These are phyloP conservation scores for Mycena capillaripes DNA, from an alignment of 768 basidiomycete species.

Conservation along the genomic window DNA sequence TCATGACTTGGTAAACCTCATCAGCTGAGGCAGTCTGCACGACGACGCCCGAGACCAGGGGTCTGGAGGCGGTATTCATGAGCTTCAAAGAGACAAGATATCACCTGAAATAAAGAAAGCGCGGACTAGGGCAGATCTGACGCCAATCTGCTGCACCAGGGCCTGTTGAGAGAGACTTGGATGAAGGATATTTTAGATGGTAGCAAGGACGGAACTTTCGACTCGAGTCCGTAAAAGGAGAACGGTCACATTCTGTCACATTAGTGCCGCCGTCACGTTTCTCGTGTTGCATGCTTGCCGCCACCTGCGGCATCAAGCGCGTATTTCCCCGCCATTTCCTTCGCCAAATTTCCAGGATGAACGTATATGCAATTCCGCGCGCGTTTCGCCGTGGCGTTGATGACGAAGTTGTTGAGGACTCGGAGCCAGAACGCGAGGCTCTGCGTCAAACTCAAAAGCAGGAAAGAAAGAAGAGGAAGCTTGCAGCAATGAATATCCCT, in stretches of 20 bases:
- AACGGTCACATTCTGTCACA: background rate
- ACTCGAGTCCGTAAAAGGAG: no score
- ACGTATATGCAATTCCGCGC: background rate
- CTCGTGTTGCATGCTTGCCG: slow-evolving; percentile 8
- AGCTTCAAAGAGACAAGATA: slow-evolving; percentile 8
- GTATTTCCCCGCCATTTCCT: slow-evolving; percentile 14
- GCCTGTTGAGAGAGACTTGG: background rate
- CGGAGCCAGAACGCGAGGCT: slow-evolving; percentile 77
- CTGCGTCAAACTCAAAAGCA: slow-evolving; percentile 42
- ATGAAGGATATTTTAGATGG: background rate
- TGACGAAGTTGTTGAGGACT: slow-evolving; percentile 72
- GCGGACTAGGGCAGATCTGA: background rate
- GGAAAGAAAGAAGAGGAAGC: slow-evolving; percentile 42
- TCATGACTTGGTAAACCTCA: slow-evolving; percentile 77
- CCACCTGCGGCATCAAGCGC: background rate
- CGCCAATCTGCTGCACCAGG: no score
- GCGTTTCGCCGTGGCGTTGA: slow-evolving; percentile 16
- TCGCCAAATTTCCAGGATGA: slow-evolving; percentile 1
- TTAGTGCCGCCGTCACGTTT: slow-evolving; percentile 4
- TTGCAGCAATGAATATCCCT: slow-evolving; percentile 12
- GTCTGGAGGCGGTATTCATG: slow-evolving; percentile 48
- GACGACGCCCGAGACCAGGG: slow-evolving; percentile 47
- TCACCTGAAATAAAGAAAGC: slow-evolving; percentile 10
- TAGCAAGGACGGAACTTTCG: background rate
- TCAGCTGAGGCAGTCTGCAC: slow-evolving; percentile 66